Conservation (phyloP, 2,329 filamentous ascomycete genomes). For the Diaporthe sp. region DNA sequence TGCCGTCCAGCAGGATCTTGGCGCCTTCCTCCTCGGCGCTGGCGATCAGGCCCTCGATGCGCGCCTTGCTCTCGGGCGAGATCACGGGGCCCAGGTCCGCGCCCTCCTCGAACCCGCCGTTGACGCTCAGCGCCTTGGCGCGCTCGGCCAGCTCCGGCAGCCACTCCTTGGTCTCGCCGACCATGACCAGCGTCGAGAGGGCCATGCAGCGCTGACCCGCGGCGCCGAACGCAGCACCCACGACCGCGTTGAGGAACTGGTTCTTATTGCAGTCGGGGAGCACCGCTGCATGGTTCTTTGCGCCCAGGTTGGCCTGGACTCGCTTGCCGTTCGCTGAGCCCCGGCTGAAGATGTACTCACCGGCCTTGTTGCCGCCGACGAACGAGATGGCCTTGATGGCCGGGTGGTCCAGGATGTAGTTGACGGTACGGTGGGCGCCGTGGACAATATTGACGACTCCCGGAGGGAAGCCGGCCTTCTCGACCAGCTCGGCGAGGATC, state of each 20-base stretch:
- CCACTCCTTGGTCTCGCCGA: conserved; percentile 89
- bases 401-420: conserved; percentile 89
- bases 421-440: conserved; percentile 83
- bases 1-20: conserved; percentile 84
- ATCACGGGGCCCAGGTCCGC: conserved; percentile 88
- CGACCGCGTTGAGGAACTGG: conserved; percentile 86
- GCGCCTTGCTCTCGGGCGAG: conserved; percentile 81
- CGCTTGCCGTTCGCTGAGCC: conserved; percentile 89
- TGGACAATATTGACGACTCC: conserved; percentile 89
- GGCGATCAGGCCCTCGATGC: conserved; percentile 82
- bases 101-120: conserved; percentile 85
- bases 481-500: conserved; percentile 85
- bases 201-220: conserved; percentile 92
- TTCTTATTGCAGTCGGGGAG: conserved; percentile 93
- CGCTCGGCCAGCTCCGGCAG: conserved; percentile 82
- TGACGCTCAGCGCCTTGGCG: conserved; percentile 79
- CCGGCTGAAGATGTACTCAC: conserved; percentile 86
- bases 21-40: conserved; percentile 86
- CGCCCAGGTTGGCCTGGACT: conserved; percentile 88
- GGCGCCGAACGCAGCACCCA: conserved; percentile 87
- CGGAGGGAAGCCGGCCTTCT: conserved; percentile 85
- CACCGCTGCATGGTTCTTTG: conserved; percentile 90
- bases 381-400: conserved; percentile 90
- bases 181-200: conserved; percentile 84
- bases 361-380: conserved; percentile 88